A percentile compares a stretch with the other conserved stretches of the same genome.
Evolutionary conservation across 1,284 basidiomycete genomes (phyloP).

Genomic region (Cryptococcus sp.): DNA sequence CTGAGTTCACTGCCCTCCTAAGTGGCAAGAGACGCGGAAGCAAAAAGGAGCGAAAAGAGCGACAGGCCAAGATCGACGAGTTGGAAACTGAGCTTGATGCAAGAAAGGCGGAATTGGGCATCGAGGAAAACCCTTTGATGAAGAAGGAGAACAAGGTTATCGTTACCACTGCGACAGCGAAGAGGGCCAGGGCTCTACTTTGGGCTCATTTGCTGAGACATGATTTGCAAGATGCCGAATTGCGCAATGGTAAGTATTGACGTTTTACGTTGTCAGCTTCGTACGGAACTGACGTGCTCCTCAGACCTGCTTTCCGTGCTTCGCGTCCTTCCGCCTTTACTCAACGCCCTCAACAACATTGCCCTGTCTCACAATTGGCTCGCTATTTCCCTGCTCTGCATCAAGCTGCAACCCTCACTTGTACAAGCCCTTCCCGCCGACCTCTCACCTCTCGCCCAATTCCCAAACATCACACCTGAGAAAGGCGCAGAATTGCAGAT

Average conservation of each 20-base stretch:
- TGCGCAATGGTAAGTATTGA: conserved; percentile 63
- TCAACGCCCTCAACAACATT: conserved; percentile 82
- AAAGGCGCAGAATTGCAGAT: conserved; percentile 57
- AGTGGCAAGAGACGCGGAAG: conserved; percentile 33
- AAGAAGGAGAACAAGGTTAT: conserved; percentile 31
- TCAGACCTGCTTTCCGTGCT: conserved; percentile 70
- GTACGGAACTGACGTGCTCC: conserved; percentile 21
- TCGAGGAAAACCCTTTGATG: conserved; percentile 39
- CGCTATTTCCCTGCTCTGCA: conserved; percentile 71
- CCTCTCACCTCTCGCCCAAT: conserved; percentile 63
- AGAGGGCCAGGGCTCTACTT: conserved; percentile 70
- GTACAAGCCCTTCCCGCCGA: conserved; percentile 78
- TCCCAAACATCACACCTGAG: conserved; percentile 66
- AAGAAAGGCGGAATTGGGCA: conserved; percentile 54
- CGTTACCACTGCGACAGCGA: conserved; percentile 41
- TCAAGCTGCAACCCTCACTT: conserved; percentile 81
- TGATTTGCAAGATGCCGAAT: conserved; percentile 60
- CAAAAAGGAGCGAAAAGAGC: conserved; percentile 53
- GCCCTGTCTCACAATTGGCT: conserved; percentile 89
- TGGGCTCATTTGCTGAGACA: conserved; percentile 85
- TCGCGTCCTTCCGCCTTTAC: conserved; percentile 68
- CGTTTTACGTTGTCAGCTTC: not conserved
- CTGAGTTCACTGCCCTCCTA: conserved; percentile 59
- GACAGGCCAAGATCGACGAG: conserved; percentile 57
- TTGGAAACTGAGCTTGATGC: conserved; percentile 63